Percentiles rank a stretch among this genome's conserved stretches.
Conservation (phyloP, 441 rosid species). For the Manihot esculenta region DNA sequence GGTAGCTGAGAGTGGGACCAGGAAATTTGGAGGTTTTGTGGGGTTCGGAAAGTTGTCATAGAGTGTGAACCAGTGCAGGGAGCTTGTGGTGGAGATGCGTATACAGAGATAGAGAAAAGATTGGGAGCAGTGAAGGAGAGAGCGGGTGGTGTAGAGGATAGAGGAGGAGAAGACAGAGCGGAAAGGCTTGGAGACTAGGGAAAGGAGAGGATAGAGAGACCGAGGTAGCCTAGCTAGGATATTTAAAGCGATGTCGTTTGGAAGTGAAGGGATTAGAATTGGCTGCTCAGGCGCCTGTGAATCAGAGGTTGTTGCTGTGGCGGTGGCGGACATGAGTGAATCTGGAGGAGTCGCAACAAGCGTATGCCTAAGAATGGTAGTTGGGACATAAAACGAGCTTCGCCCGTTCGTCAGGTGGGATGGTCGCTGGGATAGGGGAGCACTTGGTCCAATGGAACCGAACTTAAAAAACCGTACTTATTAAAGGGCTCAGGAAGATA, state of each 20-base stretch:
- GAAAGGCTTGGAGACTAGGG: constrained; percentile 63
- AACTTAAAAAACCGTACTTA: no score
- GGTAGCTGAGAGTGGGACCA: constrained; percentile 49
- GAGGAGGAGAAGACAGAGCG: constrained; percentile 59
- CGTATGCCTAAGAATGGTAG: no score
- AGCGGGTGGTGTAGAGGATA: constrained; percentile 53
- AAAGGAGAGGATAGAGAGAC: constrained; percentile 53
- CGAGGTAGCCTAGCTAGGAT: constrained; percentile 70
- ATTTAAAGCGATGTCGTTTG: constrained; percentile 66
- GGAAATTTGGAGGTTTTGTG: constrained; percentile 11
- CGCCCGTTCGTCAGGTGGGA: no score
- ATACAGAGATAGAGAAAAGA: constrained; percentile 34
- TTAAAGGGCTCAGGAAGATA: no score
- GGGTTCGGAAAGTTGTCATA: constrained; percentile 21
- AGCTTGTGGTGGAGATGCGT: constrained; percentile 31
- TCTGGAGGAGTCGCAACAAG: neutral
- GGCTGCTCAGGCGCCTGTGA: neutral
- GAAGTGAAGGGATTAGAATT: constrained; percentile 47
- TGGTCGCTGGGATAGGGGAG: no score
- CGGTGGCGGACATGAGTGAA: constrained; percentile 4
- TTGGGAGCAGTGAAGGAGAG: constrained; percentile 44
- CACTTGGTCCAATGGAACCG: no score
- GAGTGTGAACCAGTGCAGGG: constrained; percentile 46
- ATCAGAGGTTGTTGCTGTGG: constrained; percentile 11
- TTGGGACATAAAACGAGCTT: no score